Evolutionary conservation across 768 basidiomycete species (phyloP), one percentile per base, ranked within the genome.

Genomic region (Coprinopsis sp.): DNA sequence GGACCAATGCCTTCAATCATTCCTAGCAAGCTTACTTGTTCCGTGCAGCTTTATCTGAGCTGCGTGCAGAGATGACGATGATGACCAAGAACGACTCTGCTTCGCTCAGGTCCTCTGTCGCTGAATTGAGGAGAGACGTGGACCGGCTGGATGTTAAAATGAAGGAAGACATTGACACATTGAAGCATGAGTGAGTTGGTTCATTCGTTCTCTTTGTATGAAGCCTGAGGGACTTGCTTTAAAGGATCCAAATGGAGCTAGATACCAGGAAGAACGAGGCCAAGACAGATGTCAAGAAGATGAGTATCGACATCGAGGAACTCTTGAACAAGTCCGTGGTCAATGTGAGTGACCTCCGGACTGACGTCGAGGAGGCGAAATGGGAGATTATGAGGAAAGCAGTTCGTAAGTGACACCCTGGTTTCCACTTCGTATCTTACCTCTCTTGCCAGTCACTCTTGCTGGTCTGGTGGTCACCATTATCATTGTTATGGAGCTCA

Each of bases 191-290:
- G 93, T 95, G 54, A 46, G 86, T 79, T 37, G 33, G 30, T 25
- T 19, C 19, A 34, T 31, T 49, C 28, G n/a, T 33, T 44, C 34
- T 30, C 31, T 23, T 46, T 41, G 34, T 22, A 6, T 14, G 18
- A 44, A 11, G 48, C 37, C 43, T 37, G 33, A 54, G 36, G 49
- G 42, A 30, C 13, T 23, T 12, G 41, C 18, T 37, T 34, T 39
- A n/a, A 33, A 96, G 93, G 58, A 90, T 94, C 41, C 93, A 97
- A 64, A 92, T 98, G 83, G 96, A 99, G 46, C 74, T 97, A 50
- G 91, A 95, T 58, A 92, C 83, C 51, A 77, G 95, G 47, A 97
- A 93, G 71, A 91, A 87, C 54, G 96, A 98, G 61, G 79, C 84
- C 12, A 86, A 83, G 58, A 74, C 82, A 1, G 93, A 97, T 42